Evolutionary conservation across 345 rosid species (phyloP).

Genomic region (Pugionium cornutum): DNA sequence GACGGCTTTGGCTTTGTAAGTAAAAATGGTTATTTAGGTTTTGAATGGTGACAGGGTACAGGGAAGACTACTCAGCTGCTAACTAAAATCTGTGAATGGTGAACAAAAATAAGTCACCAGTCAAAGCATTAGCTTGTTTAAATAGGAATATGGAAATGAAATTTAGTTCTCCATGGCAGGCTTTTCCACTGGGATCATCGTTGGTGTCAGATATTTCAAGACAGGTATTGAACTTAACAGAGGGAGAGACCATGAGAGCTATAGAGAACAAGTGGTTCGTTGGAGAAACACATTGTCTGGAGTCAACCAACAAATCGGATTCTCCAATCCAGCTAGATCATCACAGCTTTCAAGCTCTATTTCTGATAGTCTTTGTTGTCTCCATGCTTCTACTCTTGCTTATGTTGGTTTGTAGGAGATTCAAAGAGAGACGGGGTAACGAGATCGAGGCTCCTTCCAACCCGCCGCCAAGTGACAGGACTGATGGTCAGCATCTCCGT

Average conservation of each 20-base stretch:
- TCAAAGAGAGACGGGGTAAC: not conserved
- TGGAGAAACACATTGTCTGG: conserved; percentile 28
- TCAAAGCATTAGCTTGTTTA: not conserved
- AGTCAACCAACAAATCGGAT: conserved; percentile 23
- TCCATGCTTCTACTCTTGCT: conserved; percentile 32
- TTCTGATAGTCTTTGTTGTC: conserved; percentile 46
- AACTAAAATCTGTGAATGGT: too few relatives aligned
- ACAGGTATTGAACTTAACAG: conserved; percentile 45
- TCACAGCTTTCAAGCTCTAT: conserved; percentile 50
- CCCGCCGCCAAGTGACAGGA: not conserved
- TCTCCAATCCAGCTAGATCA: conserved; percentile 45
- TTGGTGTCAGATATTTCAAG: conserved; percentile 50
- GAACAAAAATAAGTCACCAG: too few relatives aligned
- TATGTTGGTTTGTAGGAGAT: conserved; percentile 5
- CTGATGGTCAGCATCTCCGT: not conserved
- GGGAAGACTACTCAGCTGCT: too few relatives aligned
- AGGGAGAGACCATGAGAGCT: conserved; percentile 40
- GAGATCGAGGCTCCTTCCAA: not conserved
- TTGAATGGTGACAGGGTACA: too few relatives aligned
- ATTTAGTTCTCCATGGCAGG: conserved; percentile 31
- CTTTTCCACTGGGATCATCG: conserved; percentile 49
- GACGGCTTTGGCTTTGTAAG: conserved; percentile 60
- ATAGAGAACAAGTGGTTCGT: conserved; percentile 44
- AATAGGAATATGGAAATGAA: not conserved
- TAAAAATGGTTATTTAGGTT: not conserved